Evolutionary conservation across 768 basidiomycete genomes (phyloP).

Genomic region (Amanita rubescens): DNA sequence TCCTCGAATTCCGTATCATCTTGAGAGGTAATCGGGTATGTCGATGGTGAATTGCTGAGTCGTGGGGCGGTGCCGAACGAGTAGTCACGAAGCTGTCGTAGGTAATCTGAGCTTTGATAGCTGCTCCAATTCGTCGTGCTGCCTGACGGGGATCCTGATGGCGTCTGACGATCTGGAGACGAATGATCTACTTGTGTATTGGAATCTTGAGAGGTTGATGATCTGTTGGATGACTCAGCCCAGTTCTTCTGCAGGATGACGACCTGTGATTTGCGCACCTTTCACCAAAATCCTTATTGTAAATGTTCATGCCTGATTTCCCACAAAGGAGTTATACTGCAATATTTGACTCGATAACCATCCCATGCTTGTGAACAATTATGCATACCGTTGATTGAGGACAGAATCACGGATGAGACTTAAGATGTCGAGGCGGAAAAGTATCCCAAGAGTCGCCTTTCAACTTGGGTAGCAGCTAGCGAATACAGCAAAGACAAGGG

Average conservation of each 20-base stretch:
- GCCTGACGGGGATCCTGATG: background rate
- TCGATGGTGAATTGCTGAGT: conserved; percentile 21
- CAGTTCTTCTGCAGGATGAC: background rate
- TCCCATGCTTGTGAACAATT: background rate
- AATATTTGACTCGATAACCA: background rate
- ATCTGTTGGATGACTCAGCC: background rate
- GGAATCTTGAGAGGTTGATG: background rate
- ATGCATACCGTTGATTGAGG: background rate
- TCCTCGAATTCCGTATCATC: conserved; percentile 34
- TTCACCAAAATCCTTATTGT: background rate
- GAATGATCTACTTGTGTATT: background rate
- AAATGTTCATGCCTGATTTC: background rate
- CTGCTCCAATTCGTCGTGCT: background rate
- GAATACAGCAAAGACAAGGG: conserved; percentile 2
- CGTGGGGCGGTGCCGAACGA: conserved; percentile 38
- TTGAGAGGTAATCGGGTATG: conserved; percentile 22
- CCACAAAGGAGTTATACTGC: background rate
- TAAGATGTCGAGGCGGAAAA: background rate
- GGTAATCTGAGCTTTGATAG: conserved; percentile 19
- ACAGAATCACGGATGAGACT: background rate
- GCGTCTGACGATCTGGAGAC: background rate
- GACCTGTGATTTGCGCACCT: background rate
- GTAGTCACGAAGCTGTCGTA: conserved; percentile 36
- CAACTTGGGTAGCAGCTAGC: background rate
- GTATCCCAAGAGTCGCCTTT: background rate